Evolutionary conservation across 345 rosid genomes (phyloP), one percentile per base, ranked within the genome.

Genomic region (Rhodamnia rubescens): DNA sequence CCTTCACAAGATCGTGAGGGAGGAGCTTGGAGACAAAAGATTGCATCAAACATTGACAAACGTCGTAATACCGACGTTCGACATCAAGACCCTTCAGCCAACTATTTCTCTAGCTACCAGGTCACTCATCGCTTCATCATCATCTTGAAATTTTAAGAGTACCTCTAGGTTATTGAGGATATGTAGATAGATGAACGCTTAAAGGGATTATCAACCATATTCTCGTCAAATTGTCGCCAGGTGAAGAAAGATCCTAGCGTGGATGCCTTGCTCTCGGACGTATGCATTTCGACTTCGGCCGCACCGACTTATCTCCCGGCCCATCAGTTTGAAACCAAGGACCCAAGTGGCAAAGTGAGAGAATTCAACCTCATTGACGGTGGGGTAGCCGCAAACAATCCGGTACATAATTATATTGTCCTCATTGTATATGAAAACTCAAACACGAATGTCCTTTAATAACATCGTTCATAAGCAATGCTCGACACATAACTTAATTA

Each of bases 221-320:
- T 61, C 42, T 61, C 21, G 5, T 61, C 74, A 29, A 61, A 14
- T 61, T 61, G 5, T 61, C 21, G 1, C 74, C 42, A 29, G 44
- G 55, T 80, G 52, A 85, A 87, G 91, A 88, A 54, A 69, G 85
- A 82, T 84, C 88, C 88, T 15, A 44, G 75, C 78, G 26, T 87
- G 22, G 87, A 92, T 86, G 93, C 92, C 21, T 83, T 85, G 36
- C 86, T 92, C 61, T 87, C 94, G 1, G 95, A 94, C 47, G 88
- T 91, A 74, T 94, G 95, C 87, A 91, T 92, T 4, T 85, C 90
- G 15, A 92, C 95, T 55, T 92, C 94, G 26, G 95, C 95, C 4
- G 92, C 95, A 26, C 96, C 96, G 16, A 92, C 92, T 59, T 90
- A 86, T 84, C 90, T 93, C 29, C 96, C 93, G 0, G 91, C 92